phyloP scores from a whole-genome alignment of 2,329 filamentous ascomycete genomes.

The Tolypocladium guangdongense region DNA sequence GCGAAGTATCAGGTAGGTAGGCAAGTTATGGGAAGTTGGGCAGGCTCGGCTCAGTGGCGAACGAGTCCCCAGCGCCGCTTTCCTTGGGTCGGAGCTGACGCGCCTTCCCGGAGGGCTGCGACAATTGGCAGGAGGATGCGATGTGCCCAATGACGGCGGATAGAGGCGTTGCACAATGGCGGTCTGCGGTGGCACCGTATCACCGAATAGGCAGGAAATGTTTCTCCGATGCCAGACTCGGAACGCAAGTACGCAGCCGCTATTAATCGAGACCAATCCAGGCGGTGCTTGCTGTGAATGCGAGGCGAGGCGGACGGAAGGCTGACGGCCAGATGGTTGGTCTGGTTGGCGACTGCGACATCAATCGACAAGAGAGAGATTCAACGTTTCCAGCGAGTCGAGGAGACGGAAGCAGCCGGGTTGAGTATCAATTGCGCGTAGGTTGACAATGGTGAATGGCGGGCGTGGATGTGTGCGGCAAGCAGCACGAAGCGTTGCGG shows the following conservation, averaged over 20 bases:
- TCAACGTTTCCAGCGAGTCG: background rate
- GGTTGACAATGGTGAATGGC: background rate
- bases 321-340: background rate
- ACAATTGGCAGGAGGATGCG: background rate
- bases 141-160: background rate
- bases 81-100: background rate
- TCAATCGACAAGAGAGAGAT: background rate
- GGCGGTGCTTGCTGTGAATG: background rate
- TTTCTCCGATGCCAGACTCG: background rate
- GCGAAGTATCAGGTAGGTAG: background rate
- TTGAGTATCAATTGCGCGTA: background rate
- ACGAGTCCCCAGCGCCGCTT: background rate
- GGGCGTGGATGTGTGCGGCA: background rate
- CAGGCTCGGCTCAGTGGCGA: background rate
- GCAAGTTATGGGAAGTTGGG: background rate
- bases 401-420: background rate
- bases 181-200: background rate
- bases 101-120: background rate
- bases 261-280: background rate
- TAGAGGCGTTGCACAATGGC: background rate
- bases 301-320: background rate
- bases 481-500: background rate
- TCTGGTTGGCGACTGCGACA: too few species aligned
- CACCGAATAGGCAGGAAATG: background rate
- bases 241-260: background rate